Base-by-base conservation (phyloP, 176 grass and related monocot species). In the Leersia perrieri region DNA sequence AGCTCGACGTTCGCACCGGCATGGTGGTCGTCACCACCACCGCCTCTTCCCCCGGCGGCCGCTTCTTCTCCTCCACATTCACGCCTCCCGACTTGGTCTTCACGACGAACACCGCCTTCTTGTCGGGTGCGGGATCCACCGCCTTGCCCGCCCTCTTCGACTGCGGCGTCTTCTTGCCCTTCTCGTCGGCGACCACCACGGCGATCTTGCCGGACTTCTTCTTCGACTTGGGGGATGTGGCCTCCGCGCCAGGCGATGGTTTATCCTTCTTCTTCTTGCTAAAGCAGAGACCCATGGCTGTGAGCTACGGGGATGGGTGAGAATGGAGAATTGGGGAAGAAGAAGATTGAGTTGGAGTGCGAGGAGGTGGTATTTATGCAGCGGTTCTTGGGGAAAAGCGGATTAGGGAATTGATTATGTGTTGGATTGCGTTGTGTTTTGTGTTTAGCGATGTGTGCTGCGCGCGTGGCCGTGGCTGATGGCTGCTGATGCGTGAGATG, bases 281-380 rank as follows among this genome's bases (percentile, higher is more conserved):
- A 70, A 86, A 93, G 79, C 95, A 98, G 77, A 95, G 86, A 5
- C 95, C 95, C 95, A 98, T 98, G 88, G 75, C 7, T 1, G 18
- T 10, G 39, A 41, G 33, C 31, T 41, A 9, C 14, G 20, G 18
- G 5, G 5, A 13, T 11, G 3, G 16, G 3, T 0, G 33, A 2
- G 3, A 33, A 8, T 44, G 41, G 11, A 53, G 20, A 53, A 53
- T 20, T 18, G 45, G 45, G 20, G 51, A 25, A 10, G 18, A 3
- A 14, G 5, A 63, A 38, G 63, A 47, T 33, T 9, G 68, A 14
- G 26, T 53, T 28, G 53, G 63, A 22, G 20, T 5, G 53, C 53
- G 87, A 42, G 55, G 82, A 44, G 76, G 63, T 76, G 57, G 77
- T 89, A 85, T 76, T 76, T 89, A 89, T 76, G 33, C 76, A 29